Evolutionary conservation across 768 basidiomycete genomes (phyloP).

Genomic region (Russula vinacea): DNA sequence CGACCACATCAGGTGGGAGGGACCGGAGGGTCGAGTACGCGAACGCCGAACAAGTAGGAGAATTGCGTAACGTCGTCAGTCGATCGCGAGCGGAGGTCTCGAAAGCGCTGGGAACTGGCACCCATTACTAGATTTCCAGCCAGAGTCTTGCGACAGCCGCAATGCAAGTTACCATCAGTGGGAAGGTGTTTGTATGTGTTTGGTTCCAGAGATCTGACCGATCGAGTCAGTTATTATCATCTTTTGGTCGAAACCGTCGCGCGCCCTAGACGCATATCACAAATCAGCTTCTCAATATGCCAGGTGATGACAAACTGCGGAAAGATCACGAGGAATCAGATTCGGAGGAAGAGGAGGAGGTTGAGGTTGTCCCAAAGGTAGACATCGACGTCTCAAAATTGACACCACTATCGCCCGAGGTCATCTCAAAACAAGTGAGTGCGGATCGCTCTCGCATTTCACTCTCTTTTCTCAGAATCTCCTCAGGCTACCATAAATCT

Average conservation of each 20-base stretch:
- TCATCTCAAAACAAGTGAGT: constrained; percentile 86
- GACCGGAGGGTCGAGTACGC: not conserved
- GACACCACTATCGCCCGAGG: constrained; percentile 84
- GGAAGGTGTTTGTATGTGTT: constrained; percentile 7
- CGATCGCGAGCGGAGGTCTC: not conserved
- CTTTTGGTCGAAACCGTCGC: not conserved
- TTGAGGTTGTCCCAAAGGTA: constrained; percentile 58
- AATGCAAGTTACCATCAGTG: no score
- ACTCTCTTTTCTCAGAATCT: constrained; percentile 6
- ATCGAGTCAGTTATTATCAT: constrained; percentile 8
- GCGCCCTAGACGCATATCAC: not conserved
- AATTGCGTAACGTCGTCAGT: not conserved
- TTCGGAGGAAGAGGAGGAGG: constrained; percentile 57
- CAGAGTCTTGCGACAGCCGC: no score
- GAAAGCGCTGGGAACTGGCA: not conserved
- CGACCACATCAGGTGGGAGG: not conserved
- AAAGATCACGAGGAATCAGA: constrained; percentile 67
- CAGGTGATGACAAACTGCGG: constrained; percentile 63
- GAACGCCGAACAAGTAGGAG: not conserved
- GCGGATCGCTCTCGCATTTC: not conserved
- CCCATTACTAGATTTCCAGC: no score
- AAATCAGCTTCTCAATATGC: constrained; percentile 42
- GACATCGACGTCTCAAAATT: constrained; percentile 79
- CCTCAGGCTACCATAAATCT: constrained; percentile 89
- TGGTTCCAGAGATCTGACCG: not conserved